Percentiles rank a stretch among this genome's conserved stretches.
These are phyloP conservation scores for Phytophthora constricta DNA, from an alignment of 352 stramenopile genomes.

Conservation along the genomic window DNA sequence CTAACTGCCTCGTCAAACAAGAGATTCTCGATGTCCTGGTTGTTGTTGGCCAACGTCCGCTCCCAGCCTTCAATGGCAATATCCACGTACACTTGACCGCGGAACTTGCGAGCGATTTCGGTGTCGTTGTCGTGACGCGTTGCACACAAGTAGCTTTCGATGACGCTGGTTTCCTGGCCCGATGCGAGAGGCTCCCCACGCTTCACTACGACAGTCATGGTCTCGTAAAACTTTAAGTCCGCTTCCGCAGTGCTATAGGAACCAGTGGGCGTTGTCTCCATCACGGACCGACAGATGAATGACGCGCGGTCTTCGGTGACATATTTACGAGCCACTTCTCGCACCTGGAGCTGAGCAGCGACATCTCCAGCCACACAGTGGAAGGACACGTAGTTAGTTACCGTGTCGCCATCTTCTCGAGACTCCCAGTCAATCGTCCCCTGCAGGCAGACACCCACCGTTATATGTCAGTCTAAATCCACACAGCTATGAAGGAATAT, in stretches of 20 bases:
- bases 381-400: constrained; percentile 32
- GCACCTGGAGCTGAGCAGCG: constrained; percentile 26
- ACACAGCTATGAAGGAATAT: background rate
- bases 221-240: constrained; percentile 34
- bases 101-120: constrained; percentile 24
- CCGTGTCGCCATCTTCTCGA: constrained; percentile 16
- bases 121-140: constrained; percentile 33
- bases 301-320: constrained; percentile 17
- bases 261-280: constrained; percentile 23
- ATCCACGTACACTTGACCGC: constrained; percentile 33
- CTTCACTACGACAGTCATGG: constrained; percentile 29
- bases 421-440: constrained; percentile 30
- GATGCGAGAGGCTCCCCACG: constrained; percentile 17
- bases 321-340: constrained; percentile 29
- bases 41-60: constrained; percentile 32
- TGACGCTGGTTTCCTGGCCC: constrained; percentile 26
- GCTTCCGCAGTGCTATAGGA: background rate
- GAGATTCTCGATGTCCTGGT: constrained; percentile 56
- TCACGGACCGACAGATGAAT: constrained; percentile 33
- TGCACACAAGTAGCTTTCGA: constrained; percentile 37
- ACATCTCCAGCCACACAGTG: constrained; percentile 25
- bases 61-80: constrained; percentile 40
- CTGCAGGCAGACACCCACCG: too few relatives aligned
- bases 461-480: background rate
- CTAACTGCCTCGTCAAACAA: constrained; percentile 40